Evolutionary conservation across 192 early-diverging fungal genomes (phyloP).

Genomic region (Umbelopsis ramanniana): DNA sequence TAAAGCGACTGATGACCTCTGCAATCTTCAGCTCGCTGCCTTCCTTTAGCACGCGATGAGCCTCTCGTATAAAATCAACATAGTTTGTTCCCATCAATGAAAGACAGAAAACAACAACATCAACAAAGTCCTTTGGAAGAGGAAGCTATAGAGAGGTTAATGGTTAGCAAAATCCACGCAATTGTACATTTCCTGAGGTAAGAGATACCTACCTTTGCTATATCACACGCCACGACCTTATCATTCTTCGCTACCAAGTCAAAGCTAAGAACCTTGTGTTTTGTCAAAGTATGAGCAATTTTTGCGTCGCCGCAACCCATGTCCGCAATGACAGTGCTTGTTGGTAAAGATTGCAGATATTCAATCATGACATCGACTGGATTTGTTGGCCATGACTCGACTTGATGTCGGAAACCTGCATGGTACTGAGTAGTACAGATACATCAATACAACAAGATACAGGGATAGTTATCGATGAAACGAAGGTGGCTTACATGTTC

Average conservation of each 20-base stretch:
- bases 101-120: conserved; percentile 90
- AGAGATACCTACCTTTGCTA: conserved; percentile 63
- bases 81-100: conserved; percentile 98
- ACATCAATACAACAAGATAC: background rate
- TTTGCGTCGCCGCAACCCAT: conserved; percentile 97
- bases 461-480: background rate
- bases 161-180: background rate
- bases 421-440: conserved; percentile 70
- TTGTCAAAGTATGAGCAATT: conserved; percentile 70
- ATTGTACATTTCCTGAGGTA: background rate
- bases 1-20: conserved; percentile 91
- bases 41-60: conserved; percentile 79
- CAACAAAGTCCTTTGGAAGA: conserved; percentile 63
- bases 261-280: conserved; percentile 81
- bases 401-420: conserved; percentile 90
- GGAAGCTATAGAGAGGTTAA: conserved; percentile 55
- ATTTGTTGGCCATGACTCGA: conserved; percentile 91
- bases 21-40: conserved; percentile 90
- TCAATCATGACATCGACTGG: conserved; percentile 87
- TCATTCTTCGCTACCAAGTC: conserved; percentile 85
- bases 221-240: conserved; percentile 89
- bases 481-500: conserved; percentile 61
- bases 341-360: conserved; percentile 57
- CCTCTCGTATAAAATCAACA: conserved; percentile 89
- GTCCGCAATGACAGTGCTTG: conserved; percentile 77